Evolutionary conservation across 768 basidiomycete genomes (phyloP), one percentile per base, ranked within the genome.

Genomic region (Gelatoporia subvermispora): DNA sequence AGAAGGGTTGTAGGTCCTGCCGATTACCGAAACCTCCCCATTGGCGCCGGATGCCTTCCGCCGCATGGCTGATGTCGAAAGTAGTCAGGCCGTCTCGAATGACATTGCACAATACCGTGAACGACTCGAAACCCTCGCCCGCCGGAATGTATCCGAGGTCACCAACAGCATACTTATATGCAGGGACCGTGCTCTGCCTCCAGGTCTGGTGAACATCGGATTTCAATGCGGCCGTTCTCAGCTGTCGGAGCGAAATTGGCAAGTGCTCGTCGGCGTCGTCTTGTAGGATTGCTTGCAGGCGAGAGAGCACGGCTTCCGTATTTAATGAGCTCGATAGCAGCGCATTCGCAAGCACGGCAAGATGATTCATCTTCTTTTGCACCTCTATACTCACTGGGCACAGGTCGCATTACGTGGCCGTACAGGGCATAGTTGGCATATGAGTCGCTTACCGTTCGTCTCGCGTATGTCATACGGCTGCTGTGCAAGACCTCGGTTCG

Each of bases 121-220:
- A 76, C 2, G 67, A 61, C 4, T 53, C 45, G 58, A 75, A 74
- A 22, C 64, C 64, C 38, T 59, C 58, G 5, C 65, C 67, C 0
- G 48, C 41, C 0, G 69, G 69, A 28, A 76, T 56, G 47, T 75
- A 77, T 15, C 75, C 75, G 21, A 74, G 52, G 49, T 78, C 75
- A 8, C 76, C 76, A 18, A 72, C 67, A 4, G 54, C 37, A 48
- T 72, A 75, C 44, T 68, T 68, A 51, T 68, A 63, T 2, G 71
- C 59, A 2, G 71, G 68, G 23, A 76, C 71, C 13, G 64, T 62
- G 22, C 61, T 66, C 51, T 71, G 65, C 8, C 63, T 60, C 74
- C 75, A 76, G 8, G 62, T 60, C 45, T 72, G 68, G n/a, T 72
- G 72, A 8, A 54, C 40, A 24, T 60, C 57, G 15, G 65, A 58